A percentile compares a stretch with the other conserved stretches of the same genome.
phyloP scores from a whole-genome alignment of 169 alveolate species.

The Babesia divergens region DNA sequence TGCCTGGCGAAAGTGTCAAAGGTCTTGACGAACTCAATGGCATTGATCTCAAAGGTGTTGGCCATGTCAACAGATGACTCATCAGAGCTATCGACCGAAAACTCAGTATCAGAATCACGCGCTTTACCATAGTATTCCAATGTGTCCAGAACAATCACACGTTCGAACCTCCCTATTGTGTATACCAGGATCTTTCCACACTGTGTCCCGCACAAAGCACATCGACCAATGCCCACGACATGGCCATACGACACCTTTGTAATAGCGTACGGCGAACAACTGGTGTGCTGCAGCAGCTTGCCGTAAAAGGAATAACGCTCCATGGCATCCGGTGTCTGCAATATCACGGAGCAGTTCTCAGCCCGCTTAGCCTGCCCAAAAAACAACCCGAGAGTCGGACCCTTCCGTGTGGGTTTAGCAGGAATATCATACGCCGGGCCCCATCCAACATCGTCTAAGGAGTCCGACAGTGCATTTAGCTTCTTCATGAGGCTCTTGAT shows the following conservation, averaged over 20 bases:
- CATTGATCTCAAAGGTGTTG: slow-evolving; percentile 42
- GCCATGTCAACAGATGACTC: slow-evolving; percentile 32
- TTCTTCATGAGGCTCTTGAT: slow-evolving; percentile 43
- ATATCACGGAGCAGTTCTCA: slow-evolving; percentile 41
- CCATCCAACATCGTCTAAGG: slow-evolving; percentile 24
- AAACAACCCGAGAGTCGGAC: slow-evolving; percentile 56
- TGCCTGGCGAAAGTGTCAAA: slow-evolving; percentile 29
- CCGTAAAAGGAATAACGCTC: slow-evolving; percentile 56
- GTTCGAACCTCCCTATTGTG: slow-evolving; percentile 63
- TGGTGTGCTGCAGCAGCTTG: slow-evolving; percentile 68
- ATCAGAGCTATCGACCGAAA: neutral
- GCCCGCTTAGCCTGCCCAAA: slow-evolving; percentile 31
- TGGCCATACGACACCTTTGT: slow-evolving; percentile 71
- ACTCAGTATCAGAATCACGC: neutral
- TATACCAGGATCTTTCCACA: slow-evolving; percentile 69
- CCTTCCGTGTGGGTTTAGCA: slow-evolving; percentile 58
- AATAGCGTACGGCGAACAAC: slow-evolving; percentile 70
- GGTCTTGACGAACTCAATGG: slow-evolving; percentile 34
- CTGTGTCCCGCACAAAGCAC: slow-evolving; percentile 70
- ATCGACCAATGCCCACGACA: slow-evolving; percentile 75
- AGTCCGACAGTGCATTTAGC: slow-evolving; percentile 13
- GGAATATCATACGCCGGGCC: slow-evolving; percentile 58
- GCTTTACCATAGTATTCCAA: slow-evolving; percentile 17
- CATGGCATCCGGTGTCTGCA: slow-evolving; percentile 65
- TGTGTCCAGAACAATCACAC: slow-evolving; percentile 69